A percentile compares a stretch with the other conserved stretches of the same genome.
Evolutionary conservation across 2,329 filamentous ascomycete genomes (phyloP).

Genomic region (Cordyceps pruinosa): DNA sequence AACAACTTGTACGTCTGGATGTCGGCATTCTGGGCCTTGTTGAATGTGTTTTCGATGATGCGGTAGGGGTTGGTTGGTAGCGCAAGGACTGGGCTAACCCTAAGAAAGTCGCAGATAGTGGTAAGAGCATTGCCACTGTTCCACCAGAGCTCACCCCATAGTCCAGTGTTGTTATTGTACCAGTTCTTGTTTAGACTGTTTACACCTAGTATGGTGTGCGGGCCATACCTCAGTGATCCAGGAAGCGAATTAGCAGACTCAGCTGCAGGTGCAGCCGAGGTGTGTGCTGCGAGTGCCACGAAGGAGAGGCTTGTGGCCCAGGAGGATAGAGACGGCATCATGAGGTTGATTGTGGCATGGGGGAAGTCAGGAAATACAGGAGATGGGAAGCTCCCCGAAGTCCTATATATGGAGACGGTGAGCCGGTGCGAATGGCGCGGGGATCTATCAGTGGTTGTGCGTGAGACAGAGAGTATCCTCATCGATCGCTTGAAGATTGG

Average conservation of each 20-base stretch:
- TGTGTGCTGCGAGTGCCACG: not conserved
- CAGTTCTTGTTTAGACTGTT: slow-evolving; percentile 46
- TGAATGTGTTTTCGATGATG: slow-evolving; percentile 39
- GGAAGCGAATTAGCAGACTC: slow-evolving; percentile 11
- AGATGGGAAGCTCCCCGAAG: too few species aligned
- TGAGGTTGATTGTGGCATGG: not conserved
- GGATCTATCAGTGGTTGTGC: not conserved
- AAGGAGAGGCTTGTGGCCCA: not conserved
- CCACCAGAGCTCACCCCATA: slow-evolving; percentile 67
- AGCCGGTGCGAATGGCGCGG: not conserved
- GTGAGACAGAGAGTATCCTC: slow-evolving; percentile 2
- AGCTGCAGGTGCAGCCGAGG: not conserved
- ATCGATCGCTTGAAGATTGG: not conserved
- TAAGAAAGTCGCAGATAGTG: slow-evolving; percentile 48
- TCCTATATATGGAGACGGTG: not conserved
- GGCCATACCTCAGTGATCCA: slow-evolving; percentile 24
- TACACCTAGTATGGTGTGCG: slow-evolving; percentile 27
- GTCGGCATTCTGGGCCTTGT: slow-evolving; percentile 34
- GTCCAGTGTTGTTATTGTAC: slow-evolving; percentile 53
- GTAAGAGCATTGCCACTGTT: slow-evolving; percentile 63
- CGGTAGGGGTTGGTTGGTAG: slow-evolving; percentile 32
- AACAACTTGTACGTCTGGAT: slow-evolving; percentile 34
- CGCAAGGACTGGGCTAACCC: slow-evolving; percentile 26
- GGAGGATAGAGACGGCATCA: not conserved
- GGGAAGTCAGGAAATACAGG: too few species aligned